Base-by-base conservation (phyloP, 1,139 yeast species). In the Pichia inconspicua region DNA sequence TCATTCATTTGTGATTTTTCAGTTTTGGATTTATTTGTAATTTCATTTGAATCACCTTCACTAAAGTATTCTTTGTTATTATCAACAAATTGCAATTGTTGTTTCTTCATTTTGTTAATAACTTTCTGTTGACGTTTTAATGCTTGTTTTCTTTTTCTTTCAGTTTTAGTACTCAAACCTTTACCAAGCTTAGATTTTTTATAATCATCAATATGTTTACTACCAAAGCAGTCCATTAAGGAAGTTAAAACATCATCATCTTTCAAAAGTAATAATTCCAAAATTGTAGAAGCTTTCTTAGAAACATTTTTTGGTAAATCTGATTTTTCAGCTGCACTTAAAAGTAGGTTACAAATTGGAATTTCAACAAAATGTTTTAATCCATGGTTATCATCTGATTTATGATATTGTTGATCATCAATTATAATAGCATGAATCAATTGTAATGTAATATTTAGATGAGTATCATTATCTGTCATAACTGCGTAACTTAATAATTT, bases 101-200 rank as follows among this genome's bases (percentile, higher is more conserved):
- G 95, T 55, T 78, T 79, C 52, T 81, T 81, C 65, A 92, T 80
- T 55, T 84, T 88, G 2, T 82, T 88, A 75, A 90, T 66, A 42
- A 90, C 73, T 58, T 80, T 84, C 9, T 76, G 78, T 59, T 83
- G 87, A 55, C 95, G 77, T 49, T 77, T 82, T 57, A 79, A 75
- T 0, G 96, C 97, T 30, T 78, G 58, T 45, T 80, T 70, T 65
- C 80, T 85, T 63, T 80, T 80, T 44, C 74, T 71, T 44, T 78
- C 87, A 63, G 82, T 82, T 66, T 82, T 84, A 37, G 76, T 73
- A 45, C 78, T 87, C 37, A 71, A 64, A 37, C 74, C 84, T 59
- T 60, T 47, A 64, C 75, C 64, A 69, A 77, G 65, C 64, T 77
- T 72, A 50, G 86, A 77, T 64, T 84, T 60, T 55, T 72, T 78